phyloP scores from a whole-genome alignment of 345 rosid species.

The Salix dunnii region DNA sequence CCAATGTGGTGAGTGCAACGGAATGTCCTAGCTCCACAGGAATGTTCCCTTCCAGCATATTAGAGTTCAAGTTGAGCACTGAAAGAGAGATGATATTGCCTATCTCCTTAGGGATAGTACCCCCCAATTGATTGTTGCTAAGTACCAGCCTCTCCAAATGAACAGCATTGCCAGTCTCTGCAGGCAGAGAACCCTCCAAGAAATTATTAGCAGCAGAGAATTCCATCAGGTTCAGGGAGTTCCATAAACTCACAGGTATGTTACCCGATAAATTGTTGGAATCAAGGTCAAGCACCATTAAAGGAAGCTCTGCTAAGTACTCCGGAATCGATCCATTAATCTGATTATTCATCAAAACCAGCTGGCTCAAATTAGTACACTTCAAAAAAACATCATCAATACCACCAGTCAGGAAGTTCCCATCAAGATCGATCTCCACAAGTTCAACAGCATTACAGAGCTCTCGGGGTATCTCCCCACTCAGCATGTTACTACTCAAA shows the following conservation, averaged over 20 bases:
- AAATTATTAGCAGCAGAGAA: slow-evolving; percentile 64
- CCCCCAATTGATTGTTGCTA: slow-evolving; percentile 51
- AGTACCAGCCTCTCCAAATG: slow-evolving; percentile 61
- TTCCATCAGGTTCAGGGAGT: slow-evolving; percentile 58
- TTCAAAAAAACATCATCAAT: slow-evolving; percentile 54
- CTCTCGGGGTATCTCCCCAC: slow-evolving; percentile 65
- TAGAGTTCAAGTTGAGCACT: slow-evolving; percentile 66
- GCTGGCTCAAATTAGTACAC: slow-evolving; percentile 60
- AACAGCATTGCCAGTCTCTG: slow-evolving; percentile 59
- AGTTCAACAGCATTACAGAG: slow-evolving; percentile 60
- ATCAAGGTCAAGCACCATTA: slow-evolving; percentile 68
- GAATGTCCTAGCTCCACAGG: slow-evolving; percentile 71
- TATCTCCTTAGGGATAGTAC: slow-evolving; percentile 63
- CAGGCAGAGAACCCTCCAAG: slow-evolving; percentile 53
- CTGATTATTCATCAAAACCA: slow-evolving; percentile 51
- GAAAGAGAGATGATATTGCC: slow-evolving; percentile 63
- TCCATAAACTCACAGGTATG: slow-evolving; percentile 64
- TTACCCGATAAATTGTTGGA: slow-evolving; percentile 69
- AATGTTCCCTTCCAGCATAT: slow-evolving; percentile 57
- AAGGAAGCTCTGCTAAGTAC: slow-evolving; percentile 62
- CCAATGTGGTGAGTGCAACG: slow-evolving; percentile 61
- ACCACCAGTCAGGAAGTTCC: slow-evolving; percentile 49
- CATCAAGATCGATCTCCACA: slow-evolving; percentile 54
- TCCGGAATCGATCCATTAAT: slow-evolving; percentile 58
- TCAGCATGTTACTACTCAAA: slow-evolving; percentile 55